phyloP scores from a whole-genome alignment of 441 rosid genomes.

The Erodium chrysanthum region DNA sequence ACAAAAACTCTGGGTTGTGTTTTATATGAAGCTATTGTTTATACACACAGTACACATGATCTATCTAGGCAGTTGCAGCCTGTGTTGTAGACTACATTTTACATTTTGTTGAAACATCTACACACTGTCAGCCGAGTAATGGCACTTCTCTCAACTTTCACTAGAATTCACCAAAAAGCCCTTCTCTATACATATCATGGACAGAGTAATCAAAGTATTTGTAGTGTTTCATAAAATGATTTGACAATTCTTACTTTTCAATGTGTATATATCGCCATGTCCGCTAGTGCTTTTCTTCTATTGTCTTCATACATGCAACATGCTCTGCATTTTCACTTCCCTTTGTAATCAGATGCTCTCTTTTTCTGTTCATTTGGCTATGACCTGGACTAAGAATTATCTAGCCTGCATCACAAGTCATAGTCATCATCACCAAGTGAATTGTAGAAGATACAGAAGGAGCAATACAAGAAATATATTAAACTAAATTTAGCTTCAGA shows the following conservation, averaged over 20 bases:
- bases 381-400: not conserved
- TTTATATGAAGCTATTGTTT: not conserved
- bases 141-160: not conserved
- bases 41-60: constrained; percentile 1
- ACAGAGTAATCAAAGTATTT: not conserved
- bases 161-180: not conserved
- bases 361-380: not conserved
- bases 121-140: not conserved
- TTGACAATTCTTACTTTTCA: not conserved
- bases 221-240: not conserved
- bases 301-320: not conserved
- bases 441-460: not conserved
- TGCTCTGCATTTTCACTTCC: not conserved
- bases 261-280: not conserved
- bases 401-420: constrained; percentile 2
- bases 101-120: not conserved
- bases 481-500: not conserved
- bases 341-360: not conserved
- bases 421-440: not conserved
- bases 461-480: not conserved
- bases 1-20: not conserved
- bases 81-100: not conserved
- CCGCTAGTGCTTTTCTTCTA: not conserved
- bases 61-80: not conserved
- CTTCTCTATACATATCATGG: not conserved